Base-by-base conservation (phyloP, 768 basidiomycete species). In the Pholiota molesta region DNA sequence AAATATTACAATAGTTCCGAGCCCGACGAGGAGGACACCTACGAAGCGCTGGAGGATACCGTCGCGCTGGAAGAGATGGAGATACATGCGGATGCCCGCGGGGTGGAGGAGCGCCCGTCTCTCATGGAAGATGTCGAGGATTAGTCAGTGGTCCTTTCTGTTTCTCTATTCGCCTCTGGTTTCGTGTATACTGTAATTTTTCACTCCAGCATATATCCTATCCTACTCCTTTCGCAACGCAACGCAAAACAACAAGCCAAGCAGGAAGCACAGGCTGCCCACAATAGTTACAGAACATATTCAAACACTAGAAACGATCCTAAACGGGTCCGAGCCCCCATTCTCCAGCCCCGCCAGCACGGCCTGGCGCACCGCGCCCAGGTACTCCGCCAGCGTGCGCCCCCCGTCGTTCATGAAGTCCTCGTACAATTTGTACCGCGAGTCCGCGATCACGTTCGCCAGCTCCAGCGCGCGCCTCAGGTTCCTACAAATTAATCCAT, bases 401-500 rank as follows among this genome's bases (percentile, higher is more conserved):
- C 87, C 87, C 29, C 84, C 82, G 51, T 83, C 79, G 53, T 79
- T 80, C 26, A 90, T 79, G 74, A 97, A 97, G 72, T 94, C 94
- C 65, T 92, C 86, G 68, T 95, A 95, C 14, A 97, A 75, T 66
- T 86, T 86, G 75, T 92, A 91, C 47, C 92, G 84, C 62, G 94
- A 93, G 72, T 95, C 94, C 0, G 94, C 95, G 6, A 98, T 89
- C 33, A 92, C 78, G 66, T 92, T 94, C n/a, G 86, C 87, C 5
- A 98, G 81, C 49, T 89, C 79, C 62, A 98, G 74, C 0, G 90
- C 87, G 9, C 83, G 83, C 66, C 90, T 87, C 29, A 97, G 77
- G 73, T 93, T 91, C 57, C 95, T 96, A 23, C 29, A 29, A 29
- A 29, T 29, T 3, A 29, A n/a, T n/a, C n/a, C n/a, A n/a, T n/a